Percentiles rank a stretch among this genome's conserved stretches.
phyloP scores from a whole-genome alignment of 2,329 filamentous ascomycete species.

The Paramyrothecium sp. region DNA sequence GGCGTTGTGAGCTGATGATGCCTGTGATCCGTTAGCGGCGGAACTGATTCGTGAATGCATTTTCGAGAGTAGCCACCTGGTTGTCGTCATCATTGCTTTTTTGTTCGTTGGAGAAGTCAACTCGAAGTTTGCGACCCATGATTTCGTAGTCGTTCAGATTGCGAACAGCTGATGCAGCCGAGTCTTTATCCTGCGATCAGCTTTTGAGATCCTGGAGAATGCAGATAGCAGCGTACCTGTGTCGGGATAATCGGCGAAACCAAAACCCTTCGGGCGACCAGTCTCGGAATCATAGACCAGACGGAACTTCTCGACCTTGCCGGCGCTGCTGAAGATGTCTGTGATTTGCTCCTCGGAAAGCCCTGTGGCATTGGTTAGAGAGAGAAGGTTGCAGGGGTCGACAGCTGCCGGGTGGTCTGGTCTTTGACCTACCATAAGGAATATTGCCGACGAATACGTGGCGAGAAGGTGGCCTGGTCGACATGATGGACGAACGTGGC shows the following conservation, averaged over 20 bases:
- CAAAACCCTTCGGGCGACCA: slow-evolving; percentile 91
- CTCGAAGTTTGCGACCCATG: slow-evolving; percentile 89
- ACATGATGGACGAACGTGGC: slow-evolving; percentile 45
- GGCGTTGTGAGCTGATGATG: slow-evolving; percentile 15
- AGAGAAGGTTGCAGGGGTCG: neutral
- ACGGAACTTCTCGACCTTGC: slow-evolving; percentile 87
- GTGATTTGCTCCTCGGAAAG: slow-evolving; percentile 95
- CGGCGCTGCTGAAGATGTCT: slow-evolving; percentile 87
- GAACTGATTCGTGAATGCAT: neutral
- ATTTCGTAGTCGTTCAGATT: slow-evolving; percentile 95
- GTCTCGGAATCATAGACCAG: slow-evolving; percentile 96
- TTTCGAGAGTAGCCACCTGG: slow-evolving; percentile 10
- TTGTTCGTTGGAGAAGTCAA: slow-evolving; percentile 95
- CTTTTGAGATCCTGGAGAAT: neutral
- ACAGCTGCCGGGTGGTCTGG: neutral
- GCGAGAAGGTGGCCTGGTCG: slow-evolving; percentile 70
- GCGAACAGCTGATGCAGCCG: slow-evolving; percentile 88
- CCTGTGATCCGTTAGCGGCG: neutral
- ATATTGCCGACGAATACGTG: slow-evolving; percentile 87
- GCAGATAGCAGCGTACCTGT: slow-evolving; percentile 56
- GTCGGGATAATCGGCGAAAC: slow-evolving; percentile 94
- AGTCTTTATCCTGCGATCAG: slow-evolving; percentile 43
- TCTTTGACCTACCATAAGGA: slow-evolving; percentile 62
- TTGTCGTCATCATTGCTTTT: slow-evolving; percentile 63
- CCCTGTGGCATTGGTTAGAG: slow-evolving; percentile 51